Evolutionary conservation across 2,329 filamentous ascomycete species (phyloP).

Genomic region (Pseudogymnoascus sp.): DNA sequence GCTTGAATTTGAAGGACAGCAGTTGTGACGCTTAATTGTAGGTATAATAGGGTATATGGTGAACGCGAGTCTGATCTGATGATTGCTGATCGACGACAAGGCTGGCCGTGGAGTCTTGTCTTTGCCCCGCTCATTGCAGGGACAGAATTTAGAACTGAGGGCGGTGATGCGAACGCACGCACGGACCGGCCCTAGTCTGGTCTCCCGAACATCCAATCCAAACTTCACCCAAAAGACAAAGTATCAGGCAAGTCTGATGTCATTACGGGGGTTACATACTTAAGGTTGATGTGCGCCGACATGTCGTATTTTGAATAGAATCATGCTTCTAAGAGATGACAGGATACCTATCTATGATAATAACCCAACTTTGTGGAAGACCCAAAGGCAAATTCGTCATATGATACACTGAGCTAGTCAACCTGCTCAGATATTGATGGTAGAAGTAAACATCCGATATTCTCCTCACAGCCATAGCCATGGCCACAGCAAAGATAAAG

Average conservation of each 20-base stretch:
- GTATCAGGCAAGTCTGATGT: not conserved
- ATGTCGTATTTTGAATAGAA: not conserved
- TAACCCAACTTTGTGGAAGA: not conserved
- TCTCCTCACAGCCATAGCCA: not conserved
- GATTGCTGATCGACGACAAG: not conserved
- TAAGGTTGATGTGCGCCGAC: not conserved
- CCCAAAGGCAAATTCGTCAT: not conserved
- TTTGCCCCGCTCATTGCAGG: not conserved
- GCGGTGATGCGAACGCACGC: not conserved
- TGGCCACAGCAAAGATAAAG: not conserved
- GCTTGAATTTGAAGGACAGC: not conserved
- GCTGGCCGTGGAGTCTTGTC: not conserved
- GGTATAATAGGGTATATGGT: not conserved
- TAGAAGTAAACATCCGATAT: not conserved
- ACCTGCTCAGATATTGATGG: not conserved
- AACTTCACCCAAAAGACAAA: not conserved
- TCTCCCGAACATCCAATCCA: not conserved
- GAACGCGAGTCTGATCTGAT: not conserved
- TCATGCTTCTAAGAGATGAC: not conserved
- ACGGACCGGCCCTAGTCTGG: not conserved
- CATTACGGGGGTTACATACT: not conserved
- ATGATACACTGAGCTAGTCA: not conserved
- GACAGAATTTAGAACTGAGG: not conserved
- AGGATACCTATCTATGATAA: not conserved
- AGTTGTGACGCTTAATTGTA: not conserved